Evolutionary conservation across 1,139 yeast genomes (phyloP), one percentile per base, ranked within the genome.

Genomic region (Candida sp.): DNA sequence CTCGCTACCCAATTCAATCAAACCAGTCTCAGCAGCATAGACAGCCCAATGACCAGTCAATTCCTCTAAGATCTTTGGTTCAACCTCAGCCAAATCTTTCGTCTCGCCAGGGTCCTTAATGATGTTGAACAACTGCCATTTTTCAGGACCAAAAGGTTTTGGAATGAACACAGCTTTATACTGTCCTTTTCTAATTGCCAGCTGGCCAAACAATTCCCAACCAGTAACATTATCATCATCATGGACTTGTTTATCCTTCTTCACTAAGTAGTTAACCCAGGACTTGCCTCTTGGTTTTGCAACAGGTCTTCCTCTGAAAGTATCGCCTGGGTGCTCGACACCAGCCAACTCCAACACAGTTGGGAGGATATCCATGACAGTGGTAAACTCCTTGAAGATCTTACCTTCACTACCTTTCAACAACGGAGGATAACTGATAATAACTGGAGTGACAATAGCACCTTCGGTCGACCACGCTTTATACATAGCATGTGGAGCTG

Each of bases 321-420:
- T 39, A 0, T 56, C 55, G 0, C 79, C 81, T 2, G 84, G 85
- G 49, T 77, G 84, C 23, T 63, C 49, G 4, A 78, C 65, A 8
- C 69, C 72, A 3, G 85, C 83, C 8, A 81, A 52, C 3, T 81
- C 84, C 39, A 82, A 62, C 3, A 82, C 64, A 0, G 86, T 82
- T 8, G 86, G 86, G 33, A 80, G 62, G 22, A 82, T 71, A 62
- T 82, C 86, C 86, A 82, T 82, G 3, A 82, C 86, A 0, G 86
- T 82, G 7, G 73, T 62, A 56, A 82, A 82, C n/a, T 65, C 75
- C 42, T 64, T 55, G 17, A 65, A 58, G 26, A 80, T 67, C 12
- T 59, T 52, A 2, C 74, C 76, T n/a, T 66, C 60, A n/a, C 54
- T 47, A 0, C 51, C 43, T n/a, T 56, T 49, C 25, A 67, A 54